A percentile compares a stretch with the other conserved stretches of the same genome.
Conservation (phyloP, 768 basidiomycete species). For the Suillus clintonianus region DNA sequence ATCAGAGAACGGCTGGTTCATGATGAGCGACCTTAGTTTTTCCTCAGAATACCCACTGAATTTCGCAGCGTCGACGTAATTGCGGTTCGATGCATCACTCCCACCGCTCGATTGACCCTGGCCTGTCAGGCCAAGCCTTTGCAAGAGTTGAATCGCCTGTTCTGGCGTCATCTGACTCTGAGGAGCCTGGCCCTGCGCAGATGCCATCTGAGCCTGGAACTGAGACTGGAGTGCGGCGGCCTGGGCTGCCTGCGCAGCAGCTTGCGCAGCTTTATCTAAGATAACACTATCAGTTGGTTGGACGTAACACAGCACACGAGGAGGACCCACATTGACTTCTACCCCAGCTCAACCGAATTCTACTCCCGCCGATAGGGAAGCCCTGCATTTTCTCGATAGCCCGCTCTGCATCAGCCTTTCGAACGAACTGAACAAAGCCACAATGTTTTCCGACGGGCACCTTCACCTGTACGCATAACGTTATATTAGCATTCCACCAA, state of each 20-base stretch:
- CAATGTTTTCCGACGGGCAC: conserved; percentile 96
- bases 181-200: conserved; percentile 14
- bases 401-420: conserved; percentile 86
- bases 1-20: conserved; percentile 22
- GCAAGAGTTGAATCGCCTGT: conserved; percentile 62
- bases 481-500: conserved; percentile 9
- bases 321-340: conserved; percentile 74
- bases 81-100: conserved; percentile 10
- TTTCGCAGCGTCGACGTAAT: conserved; percentile 13
- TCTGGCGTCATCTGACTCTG: conserved; percentile 51
- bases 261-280: conserved; percentile 87
- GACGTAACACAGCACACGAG: not conserved
- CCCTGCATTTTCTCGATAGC: conserved; percentile 98
- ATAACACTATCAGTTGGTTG: conserved; percentile 7
- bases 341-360: conserved; percentile 92
- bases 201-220: conserved; percentile 33
- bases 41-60: conserved; percentile 24
- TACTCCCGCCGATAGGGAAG: conserved; percentile 89
- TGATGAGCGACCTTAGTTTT: conserved; percentile 20
- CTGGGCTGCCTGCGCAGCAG: conserved; percentile 82
- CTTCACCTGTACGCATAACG: conserved; percentile 63
- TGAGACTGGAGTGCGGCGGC: conserved; percentile 65
- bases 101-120: conserved; percentile 21
- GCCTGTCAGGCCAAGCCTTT: conserved; percentile 51
- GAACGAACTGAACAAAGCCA: conserved; percentile 94